Evolutionary conservation across 257 asterid species (phyloP), one percentile per base, ranked within the genome.

Genomic region (Lycium ferocissimum): DNA sequence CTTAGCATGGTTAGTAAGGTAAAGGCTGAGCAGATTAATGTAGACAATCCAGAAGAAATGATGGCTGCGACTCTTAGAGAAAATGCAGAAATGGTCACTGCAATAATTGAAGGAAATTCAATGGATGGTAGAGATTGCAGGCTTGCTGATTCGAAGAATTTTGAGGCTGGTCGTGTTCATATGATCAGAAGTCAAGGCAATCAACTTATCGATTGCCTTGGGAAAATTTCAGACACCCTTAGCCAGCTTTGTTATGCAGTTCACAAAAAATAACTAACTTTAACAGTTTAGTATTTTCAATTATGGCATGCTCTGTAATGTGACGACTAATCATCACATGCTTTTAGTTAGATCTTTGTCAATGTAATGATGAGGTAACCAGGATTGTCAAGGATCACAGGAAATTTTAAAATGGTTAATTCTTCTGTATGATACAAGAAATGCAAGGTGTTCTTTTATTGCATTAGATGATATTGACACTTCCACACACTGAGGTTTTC

Each of bases 121-220:
- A 86, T 80, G 6, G 93, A 91, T n/a, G 94, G 92, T 26, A 79
- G 83, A 10, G 94, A 91, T 84, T 90, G 67, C 90, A 89, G 76
- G 61, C 70, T 89, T 79, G 87, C 86, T 2, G 93, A 91, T 85
- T 73, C 87, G 88, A 92, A 85, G 88, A 89, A 89, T 47, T 62
- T 81, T 1, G 97, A 91, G 84, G 91, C 90, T 53, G 83, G 85
- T 20, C 88, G 89, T 80, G 87, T 82, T 53, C 95, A 92, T 85
- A 71, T 87, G 4, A 85, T 88, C 15, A 89, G 98, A 87, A 88
- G 85, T 26, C 93, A 92, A 86, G 98, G 95, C 37, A 94, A 91
- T 86, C 85, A 91, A 86, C 92, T 95, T 82, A 93, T 95, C 5
- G 92, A 91, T 58, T 89, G 90, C 87, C 93, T 95, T 37, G 93